Conservation (phyloP, 805 yeast species). For the Maudiozyma turicensis region DNA sequence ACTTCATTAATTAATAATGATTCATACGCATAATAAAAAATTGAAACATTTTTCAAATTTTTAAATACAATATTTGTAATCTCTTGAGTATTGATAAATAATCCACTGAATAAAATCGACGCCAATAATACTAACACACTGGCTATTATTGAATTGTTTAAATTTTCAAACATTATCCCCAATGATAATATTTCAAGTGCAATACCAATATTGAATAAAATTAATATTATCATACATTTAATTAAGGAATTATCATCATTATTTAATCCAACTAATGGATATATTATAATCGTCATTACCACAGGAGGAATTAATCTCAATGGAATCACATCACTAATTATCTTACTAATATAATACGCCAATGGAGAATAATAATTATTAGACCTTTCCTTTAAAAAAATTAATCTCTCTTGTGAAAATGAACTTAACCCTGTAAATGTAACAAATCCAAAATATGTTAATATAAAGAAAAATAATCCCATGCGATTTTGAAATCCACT, state of each 20-base stretch:
- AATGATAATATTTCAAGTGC: slow-evolving; percentile 77
- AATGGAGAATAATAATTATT: slow-evolving; percentile 87
- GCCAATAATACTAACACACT: slow-evolving; percentile 79
- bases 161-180: slow-evolving; percentile 79
- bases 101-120: slow-evolving; percentile 84
- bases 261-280: slow-evolving; percentile 84
- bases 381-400: slow-evolving; percentile 86
- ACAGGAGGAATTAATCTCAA: slow-evolving; percentile 88
- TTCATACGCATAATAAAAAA: slow-evolving; percentile 94
- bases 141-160: slow-evolving; percentile 84
- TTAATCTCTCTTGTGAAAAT: slow-evolving; percentile 78
- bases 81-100: slow-evolving; percentile 77
- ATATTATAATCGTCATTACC: slow-evolving; percentile 64
- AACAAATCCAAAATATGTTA: slow-evolving; percentile 89
- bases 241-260: slow-evolving; percentile 63
- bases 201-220: slow-evolving; percentile 78
- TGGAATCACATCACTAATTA: slow-evolving; percentile 87
- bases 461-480: slow-evolving; percentile 83
- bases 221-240: slow-evolving; percentile 57
- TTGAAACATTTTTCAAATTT: slow-evolving; percentile 74
- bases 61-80: slow-evolving; percentile 45
- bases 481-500: slow-evolving; percentile 94
- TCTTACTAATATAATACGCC: slow-evolving; percentile 77
- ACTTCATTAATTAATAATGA: slow-evolving; percentile 90
- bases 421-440: slow-evolving; percentile 87